A percentile compares a stretch with the other conserved stretches of the same genome.
Conservation (phyloP, 306 rosid genomes). For the Sicyos edulis region DNA sequence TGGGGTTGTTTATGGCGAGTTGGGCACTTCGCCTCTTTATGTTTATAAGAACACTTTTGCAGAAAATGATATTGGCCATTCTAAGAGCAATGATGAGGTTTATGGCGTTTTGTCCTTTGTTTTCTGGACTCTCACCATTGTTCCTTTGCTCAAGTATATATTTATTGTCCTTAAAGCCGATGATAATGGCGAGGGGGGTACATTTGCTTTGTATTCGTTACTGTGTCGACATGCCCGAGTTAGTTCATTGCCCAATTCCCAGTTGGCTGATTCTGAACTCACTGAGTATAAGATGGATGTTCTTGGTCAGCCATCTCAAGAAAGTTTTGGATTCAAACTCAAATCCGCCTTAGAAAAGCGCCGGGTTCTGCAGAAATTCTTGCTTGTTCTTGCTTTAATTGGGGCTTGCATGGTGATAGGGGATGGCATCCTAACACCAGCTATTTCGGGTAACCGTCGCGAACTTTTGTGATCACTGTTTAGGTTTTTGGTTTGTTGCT, state of each 20-base stretch:
- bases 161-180: constrained; percentile 80
- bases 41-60: constrained; percentile 76
- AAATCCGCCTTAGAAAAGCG: constrained; percentile 60
- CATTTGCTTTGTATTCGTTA: constrained; percentile 84
- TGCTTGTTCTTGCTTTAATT: constrained; percentile 46
- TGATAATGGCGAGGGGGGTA: constrained; percentile 98
- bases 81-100: constrained; percentile 63
- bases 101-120: constrained; percentile 83
- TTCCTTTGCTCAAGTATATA: constrained; percentile 79
- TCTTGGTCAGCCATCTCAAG: constrained; percentile 21
- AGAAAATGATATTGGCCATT: constrained; percentile 45
- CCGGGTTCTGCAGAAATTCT: constrained; percentile 55
- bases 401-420: constrained; percentile 78
- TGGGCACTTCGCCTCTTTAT: constrained; percentile 86
- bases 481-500: constrained; percentile 3
- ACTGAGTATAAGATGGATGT: constrained; percentile 48
- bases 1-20: constrained; percentile 69
- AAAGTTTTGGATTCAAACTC: constrained; percentile 39
- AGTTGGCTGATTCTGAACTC: constrained; percentile 65
- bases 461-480: not conserved
- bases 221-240: constrained; percentile 79
- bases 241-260: constrained; percentile 64
- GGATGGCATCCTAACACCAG: constrained; percentile 89
- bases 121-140: constrained; percentile 79
- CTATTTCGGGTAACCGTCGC: constrained; percentile 61